These are phyloP conservation scores for Teratosphaeria viscida DNA, from an alignment of 2,329 filamentous ascomycete species.

Conservation along the genomic window DNA sequence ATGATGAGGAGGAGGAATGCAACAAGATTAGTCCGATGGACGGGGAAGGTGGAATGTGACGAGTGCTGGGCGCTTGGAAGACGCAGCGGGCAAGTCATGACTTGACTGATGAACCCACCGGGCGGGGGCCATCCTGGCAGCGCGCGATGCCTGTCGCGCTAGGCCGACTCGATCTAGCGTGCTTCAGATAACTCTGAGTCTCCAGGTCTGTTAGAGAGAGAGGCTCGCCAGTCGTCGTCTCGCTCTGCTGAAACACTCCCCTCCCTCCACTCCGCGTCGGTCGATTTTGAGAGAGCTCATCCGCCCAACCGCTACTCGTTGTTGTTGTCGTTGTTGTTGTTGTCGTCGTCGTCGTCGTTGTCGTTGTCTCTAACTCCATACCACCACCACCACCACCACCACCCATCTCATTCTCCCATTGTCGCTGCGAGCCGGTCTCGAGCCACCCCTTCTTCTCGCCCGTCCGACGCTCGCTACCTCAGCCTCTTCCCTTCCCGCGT, in stretches of 20 bases:
- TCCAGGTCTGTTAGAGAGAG: background rate
- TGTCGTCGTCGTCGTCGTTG: background rate
- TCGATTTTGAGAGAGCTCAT: background rate
- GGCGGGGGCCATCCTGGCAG: background rate
- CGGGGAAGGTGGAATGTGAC: background rate
- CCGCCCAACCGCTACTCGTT: background rate
- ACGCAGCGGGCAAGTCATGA: background rate
- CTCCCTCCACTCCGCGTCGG: background rate
- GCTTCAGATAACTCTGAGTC: background rate
- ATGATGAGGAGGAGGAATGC: no score
- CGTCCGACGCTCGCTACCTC: background rate
- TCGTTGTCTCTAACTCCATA: background rate
- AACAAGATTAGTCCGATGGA: background rate
- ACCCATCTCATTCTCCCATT: background rate
- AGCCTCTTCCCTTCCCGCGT: background rate
- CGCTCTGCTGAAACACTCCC: background rate
- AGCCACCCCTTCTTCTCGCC: background rate
- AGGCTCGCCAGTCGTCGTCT: background rate
- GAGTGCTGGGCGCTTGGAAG: background rate
- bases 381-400: background rate
- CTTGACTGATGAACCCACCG: background rate
- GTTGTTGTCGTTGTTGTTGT: background rate
- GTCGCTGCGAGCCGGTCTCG: slow-evolving; percentile 4
- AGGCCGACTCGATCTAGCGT: background rate
- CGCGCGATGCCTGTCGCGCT: background rate